Conservation (phyloP, 768 basidiomycete genomes). For the Auriscalpium orientale region DNA sequence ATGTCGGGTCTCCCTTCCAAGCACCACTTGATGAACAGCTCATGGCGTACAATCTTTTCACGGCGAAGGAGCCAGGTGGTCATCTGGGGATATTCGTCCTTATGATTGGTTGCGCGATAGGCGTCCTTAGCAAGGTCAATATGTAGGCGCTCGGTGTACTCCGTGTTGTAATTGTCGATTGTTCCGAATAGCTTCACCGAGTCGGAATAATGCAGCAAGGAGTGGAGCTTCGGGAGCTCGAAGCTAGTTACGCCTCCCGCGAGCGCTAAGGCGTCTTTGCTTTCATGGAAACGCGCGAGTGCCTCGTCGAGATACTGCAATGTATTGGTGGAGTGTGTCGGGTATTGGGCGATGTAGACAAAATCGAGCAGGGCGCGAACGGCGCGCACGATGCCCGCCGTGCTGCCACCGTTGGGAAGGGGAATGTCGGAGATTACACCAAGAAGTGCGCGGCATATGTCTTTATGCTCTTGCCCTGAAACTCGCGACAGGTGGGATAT, state of each 20-base stretch:
- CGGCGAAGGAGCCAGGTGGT: neutral
- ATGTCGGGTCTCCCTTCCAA: slow-evolving; percentile 25
- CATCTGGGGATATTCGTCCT: neutral
- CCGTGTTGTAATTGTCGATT: neutral
- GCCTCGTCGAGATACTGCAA: neutral
- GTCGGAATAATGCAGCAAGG: neutral
- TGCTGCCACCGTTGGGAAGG: neutral
- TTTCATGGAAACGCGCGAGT: neutral
- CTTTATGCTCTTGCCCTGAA: slow-evolving; percentile 37
- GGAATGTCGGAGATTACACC: neutral
- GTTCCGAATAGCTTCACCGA: neutral
- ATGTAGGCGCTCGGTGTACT: neutral
- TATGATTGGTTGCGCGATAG: neutral
- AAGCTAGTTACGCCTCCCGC: neutral
- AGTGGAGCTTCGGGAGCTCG: neutral
- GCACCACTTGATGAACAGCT: neutral
- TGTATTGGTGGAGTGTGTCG: neutral
- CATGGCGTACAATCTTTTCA: neutral
- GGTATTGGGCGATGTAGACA: neutral
- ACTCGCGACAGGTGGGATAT: slow-evolving; percentile 26
- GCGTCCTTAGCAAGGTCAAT: neutral
- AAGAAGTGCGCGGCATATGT: slow-evolving; percentile 11
- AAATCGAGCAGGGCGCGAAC: neutral
- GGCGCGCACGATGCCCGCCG: neutral
- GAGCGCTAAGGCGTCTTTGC: neutral